Evolutionary conservation across 2,329 filamentous ascomycete genomes (phyloP).

Genomic region (Orbilia blumenaviensis): DNA sequence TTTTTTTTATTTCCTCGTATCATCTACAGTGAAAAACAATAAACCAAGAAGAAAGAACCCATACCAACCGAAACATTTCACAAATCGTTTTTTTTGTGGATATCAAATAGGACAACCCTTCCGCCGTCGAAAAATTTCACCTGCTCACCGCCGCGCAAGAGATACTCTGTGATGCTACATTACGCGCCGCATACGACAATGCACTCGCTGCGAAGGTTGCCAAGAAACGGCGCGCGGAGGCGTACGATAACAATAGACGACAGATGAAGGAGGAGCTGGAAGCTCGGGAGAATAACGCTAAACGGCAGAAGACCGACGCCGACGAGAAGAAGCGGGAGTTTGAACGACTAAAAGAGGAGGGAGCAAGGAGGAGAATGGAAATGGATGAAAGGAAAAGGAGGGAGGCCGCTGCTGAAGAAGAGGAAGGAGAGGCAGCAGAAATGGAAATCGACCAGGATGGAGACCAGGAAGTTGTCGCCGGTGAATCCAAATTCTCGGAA

Average conservation of each 20-base stretch:
- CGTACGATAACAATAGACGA: constrained; percentile 62
- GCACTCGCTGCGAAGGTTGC: constrained; percentile 63
- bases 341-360: constrained; percentile 59
- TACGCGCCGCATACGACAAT: constrained; percentile 64
- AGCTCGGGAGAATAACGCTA: constrained; percentile 61
- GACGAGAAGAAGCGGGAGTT: constrained; percentile 58
- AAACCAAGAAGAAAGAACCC: neutral
- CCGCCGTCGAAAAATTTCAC: constrained; percentile 66
- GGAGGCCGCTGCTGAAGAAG: constrained; percentile 63
- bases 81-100: neutral
- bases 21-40: neutral
- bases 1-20: constrained; percentile 3
- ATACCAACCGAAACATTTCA: constrained; percentile 32
- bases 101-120: constrained; percentile 58
- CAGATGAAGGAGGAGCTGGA: constrained; percentile 67
- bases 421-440: constrained; percentile 59
- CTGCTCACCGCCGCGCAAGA: constrained; percentile 65
- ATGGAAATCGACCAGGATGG: constrained; percentile 59
- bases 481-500: constrained; percentile 60
- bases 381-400: constrained; percentile 63
- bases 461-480: constrained; percentile 40
- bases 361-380: constrained; percentile 62
- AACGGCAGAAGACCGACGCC: constrained; percentile 62
- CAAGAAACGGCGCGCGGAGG: constrained; percentile 62
- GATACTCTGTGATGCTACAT: constrained; percentile 63